phyloP scores from a whole-genome alignment of 441 rosid genomes.

The Corymbia citriodora region DNA sequence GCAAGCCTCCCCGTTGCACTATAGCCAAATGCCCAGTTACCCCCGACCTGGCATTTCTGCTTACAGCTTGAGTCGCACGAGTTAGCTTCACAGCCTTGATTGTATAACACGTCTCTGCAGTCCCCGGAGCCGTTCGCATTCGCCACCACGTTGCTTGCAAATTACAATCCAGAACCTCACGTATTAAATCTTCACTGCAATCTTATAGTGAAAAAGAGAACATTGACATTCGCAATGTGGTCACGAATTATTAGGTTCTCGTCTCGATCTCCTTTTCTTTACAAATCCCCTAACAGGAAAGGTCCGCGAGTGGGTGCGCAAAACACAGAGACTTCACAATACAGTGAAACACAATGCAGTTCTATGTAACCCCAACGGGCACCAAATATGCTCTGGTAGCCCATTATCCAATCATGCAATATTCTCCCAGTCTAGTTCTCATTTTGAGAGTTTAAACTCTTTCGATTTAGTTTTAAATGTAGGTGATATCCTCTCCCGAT shows the following conservation, averaged over 20 bases:
- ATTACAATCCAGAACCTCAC: neutral
- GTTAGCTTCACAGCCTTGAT: neutral
- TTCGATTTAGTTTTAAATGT: too few species aligned
- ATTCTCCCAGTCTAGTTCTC: too few species aligned
- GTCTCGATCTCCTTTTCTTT: neutral
- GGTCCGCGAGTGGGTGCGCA: neutral
- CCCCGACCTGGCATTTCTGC: neutral
- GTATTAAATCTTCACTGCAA: neutral
- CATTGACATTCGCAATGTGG: neutral
- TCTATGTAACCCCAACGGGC: too few species aligned
- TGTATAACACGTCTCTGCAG: neutral
- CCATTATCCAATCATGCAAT: too few species aligned
- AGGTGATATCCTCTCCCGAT: too few species aligned
- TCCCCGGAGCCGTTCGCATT: neutral
- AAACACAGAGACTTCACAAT: neutral
- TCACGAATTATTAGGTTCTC: neutral
- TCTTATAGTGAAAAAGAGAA: neutral
- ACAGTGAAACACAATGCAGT: too few species aligned
- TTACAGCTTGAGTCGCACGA: neutral
- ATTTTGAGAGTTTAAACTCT: too few species aligned
- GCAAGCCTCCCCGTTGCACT: neutral
- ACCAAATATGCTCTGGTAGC: too few species aligned
- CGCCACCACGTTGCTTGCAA: neutral
- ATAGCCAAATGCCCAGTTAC: neutral
- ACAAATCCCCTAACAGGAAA: neutral